phyloP scores from a whole-genome alignment of 139 green algal species.

The Trebouxia sp. region DNA sequence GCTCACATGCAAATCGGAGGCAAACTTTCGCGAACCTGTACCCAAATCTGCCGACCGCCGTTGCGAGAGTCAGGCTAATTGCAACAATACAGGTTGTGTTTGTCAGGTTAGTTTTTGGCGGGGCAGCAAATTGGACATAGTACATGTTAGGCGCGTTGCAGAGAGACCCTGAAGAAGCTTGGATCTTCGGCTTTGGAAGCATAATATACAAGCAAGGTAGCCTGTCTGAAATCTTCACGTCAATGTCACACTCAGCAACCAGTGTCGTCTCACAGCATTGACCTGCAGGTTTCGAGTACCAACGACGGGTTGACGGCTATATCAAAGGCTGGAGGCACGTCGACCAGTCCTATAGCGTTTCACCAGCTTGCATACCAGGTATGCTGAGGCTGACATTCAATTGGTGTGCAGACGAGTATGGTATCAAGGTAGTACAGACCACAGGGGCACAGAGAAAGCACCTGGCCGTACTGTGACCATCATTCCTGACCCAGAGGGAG shows the following conservation, averaged over 20 bases:
- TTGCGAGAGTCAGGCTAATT: too few species aligned
- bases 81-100: too few species aligned
- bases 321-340: conserved; percentile 24
- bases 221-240: not conserved
- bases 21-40: too few species aligned
- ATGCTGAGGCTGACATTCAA: not conserved
- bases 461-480: conserved; percentile 16
- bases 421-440: conserved; percentile 35
- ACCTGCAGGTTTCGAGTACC: conserved; percentile 22
- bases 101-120: too few species aligned
- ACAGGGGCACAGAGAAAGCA: conserved; percentile 35
- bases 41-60: too few species aligned
- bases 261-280: too few species aligned
- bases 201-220: conserved; percentile 24
- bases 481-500: not conserved
- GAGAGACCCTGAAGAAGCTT: not conserved
- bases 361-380: not conserved
- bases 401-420: not conserved
- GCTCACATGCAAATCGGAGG: too few species aligned
- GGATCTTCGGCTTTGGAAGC: conserved; percentile 28
- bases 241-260: not conserved
- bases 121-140: too few species aligned
- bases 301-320: conserved; percentile 6
- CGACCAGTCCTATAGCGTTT: not conserved
- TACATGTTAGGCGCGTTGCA: not conserved